Evolutionary conservation across 2,329 filamentous ascomycete species (phyloP).

Genomic region (Amesomyces nigricolor): DNA sequence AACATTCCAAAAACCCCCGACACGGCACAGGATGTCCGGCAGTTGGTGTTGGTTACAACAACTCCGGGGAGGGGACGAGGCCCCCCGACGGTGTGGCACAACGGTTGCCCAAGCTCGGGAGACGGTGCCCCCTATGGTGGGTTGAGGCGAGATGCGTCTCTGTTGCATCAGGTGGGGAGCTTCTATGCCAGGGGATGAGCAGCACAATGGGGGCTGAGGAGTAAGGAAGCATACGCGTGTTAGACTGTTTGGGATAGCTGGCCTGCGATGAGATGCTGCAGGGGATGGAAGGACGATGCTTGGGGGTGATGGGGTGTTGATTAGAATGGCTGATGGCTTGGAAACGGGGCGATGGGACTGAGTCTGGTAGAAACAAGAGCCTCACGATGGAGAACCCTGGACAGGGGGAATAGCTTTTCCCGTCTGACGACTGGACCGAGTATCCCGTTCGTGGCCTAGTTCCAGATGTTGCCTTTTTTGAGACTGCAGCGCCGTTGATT

Average conservation of each 20-base stretch:
- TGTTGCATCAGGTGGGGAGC: no score
- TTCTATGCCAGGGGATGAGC: no score
- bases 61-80: background rate
- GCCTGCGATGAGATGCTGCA: background rate
- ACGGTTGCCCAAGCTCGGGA: background rate
- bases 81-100: background rate
- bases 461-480: slow-evolving; percentile 8
- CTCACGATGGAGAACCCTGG: background rate
- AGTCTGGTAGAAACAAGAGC: slow-evolving; percentile 15
- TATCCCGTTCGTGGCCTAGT: slow-evolving; percentile 9
- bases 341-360: slow-evolving; percentile 12
- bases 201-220: no score
- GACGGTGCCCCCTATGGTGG: background rate
- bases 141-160: no score
- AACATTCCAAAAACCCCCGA: background rate
- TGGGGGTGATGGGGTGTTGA: slow-evolving; percentile 1
- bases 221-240: background rate
- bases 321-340: slow-evolving; percentile 7
- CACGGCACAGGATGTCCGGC: background rate
- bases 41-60: slow-evolving; percentile 11
- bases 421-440: background rate
- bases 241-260: background rate
- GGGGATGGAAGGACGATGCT: background rate
- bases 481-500: slow-evolving; percentile 17
- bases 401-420: background rate